Conservation (phyloP, 805 yeast genomes). For the Ogataea chonburiensis region DNA sequence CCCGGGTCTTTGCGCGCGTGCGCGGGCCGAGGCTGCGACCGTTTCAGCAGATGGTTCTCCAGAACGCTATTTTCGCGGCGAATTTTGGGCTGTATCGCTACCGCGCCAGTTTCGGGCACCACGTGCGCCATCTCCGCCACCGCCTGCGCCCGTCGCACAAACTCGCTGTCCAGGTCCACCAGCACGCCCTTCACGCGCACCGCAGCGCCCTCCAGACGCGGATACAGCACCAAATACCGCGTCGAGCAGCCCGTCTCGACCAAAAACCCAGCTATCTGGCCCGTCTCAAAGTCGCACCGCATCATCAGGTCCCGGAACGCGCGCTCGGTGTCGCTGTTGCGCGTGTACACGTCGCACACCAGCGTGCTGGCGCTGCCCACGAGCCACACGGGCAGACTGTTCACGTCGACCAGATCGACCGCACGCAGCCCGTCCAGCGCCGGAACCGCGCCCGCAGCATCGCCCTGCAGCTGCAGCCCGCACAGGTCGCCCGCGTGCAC, state of each 20-base stretch:
- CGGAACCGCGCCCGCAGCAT: constrained; percentile 1
- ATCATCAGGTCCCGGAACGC: constrained; percentile 14
- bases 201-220: constrained; percentile 9
- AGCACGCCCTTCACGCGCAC: constrained; percentile 15
- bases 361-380: constrained; percentile 8
- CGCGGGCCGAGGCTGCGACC: constrained; percentile 8
- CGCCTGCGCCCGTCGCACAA: constrained; percentile 14
- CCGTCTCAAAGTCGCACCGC: constrained; percentile 15
- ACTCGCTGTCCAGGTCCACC: constrained; percentile 17
- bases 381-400: constrained; percentile 19
- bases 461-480: constrained; percentile 5
- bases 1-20: constrained; percentile 3
- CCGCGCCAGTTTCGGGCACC: too few species aligned
- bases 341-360: constrained; percentile 13
- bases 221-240: constrained; percentile 18
- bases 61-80: constrained; percentile 22
- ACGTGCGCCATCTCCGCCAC: too few species aligned
- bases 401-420: constrained; percentile 16
- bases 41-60: constrained; percentile 22
- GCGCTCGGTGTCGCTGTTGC: constrained; percentile 11
- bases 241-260: constrained; percentile 13
- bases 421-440: constrained; percentile 10
- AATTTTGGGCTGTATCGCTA: too few species aligned
- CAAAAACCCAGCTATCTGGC: constrained; percentile 13
- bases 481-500: neutral